These are phyloP conservation scores for Quillaja saponaria DNA, from an alignment of 306 rosid species.

Conservation along the genomic window DNA sequence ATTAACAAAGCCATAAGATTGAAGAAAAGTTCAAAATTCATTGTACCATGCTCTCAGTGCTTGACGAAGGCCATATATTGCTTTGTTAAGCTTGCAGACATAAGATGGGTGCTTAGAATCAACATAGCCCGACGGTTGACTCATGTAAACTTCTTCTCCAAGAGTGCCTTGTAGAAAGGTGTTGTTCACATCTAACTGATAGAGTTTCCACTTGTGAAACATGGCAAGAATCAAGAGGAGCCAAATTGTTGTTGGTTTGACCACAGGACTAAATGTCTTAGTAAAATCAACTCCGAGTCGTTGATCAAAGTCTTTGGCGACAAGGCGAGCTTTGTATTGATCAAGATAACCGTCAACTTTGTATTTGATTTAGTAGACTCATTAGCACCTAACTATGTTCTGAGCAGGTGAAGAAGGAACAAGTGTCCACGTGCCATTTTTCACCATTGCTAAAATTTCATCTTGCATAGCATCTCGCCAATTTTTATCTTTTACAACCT, in stretches of 20 bases:
- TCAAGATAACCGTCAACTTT: background rate
- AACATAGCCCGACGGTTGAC: no score
- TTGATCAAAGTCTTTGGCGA: background rate
- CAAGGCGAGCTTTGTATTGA: background rate
- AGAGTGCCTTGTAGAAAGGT: no score
- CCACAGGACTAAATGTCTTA: background rate
- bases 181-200: no score
- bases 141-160: no score
- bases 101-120: no score
- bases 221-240: no score
- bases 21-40: no score
- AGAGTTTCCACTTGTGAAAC: no score
- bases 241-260: background rate
- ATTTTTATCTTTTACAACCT: background rate
- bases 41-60: no score
- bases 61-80: no score
- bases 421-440: background rate
- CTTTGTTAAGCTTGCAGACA: no score
- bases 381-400: background rate
- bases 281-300: background rate
- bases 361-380: background rate
- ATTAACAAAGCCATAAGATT: no score
- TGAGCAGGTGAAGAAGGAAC: background rate
- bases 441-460: background rate
- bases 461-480: background rate